Percentiles rank a stretch among this genome's conserved stretches.
phyloP scores from a whole-genome alignment of 2,329 filamentous ascomycete genomes.

The Domatiomyces globalis region DNA sequence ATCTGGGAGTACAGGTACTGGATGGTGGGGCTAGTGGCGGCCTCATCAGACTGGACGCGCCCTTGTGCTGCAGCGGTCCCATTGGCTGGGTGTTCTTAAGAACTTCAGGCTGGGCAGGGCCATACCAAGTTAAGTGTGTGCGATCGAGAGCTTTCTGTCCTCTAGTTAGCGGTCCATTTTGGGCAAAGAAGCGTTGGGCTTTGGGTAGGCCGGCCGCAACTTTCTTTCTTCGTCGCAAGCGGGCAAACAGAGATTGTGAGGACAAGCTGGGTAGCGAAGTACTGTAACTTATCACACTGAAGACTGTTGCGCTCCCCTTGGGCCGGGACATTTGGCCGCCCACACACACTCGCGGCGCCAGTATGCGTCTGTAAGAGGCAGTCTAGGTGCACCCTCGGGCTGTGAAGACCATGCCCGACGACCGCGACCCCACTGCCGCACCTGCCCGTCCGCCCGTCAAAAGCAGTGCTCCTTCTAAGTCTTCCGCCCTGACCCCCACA shows the following conservation, averaged over 20 bases:
- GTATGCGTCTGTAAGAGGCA: not conserved
- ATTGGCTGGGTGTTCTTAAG: not conserved
- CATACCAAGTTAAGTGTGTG: not conserved
- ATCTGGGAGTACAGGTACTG: too few species aligned
- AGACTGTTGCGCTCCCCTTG: not conserved
- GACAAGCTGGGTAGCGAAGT: not conserved
- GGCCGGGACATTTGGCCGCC: not conserved
- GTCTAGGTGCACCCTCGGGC: not conserved
- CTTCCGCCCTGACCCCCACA: not conserved
- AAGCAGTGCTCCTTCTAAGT: not conserved
- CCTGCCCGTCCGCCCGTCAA: not conserved
- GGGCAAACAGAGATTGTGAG: not conserved
- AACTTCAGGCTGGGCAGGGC: not conserved
- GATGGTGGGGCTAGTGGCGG: too few species aligned
- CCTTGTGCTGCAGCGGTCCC: not conserved
- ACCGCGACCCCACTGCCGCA: not conserved
- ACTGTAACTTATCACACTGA: not conserved
- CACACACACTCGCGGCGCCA: not conserved
- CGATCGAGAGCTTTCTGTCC: not conserved
- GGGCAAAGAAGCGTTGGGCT: not conserved
- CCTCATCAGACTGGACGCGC: too few species aligned
- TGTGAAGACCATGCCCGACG: not conserved
- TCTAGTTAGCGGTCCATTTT: not conserved
- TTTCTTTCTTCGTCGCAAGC: not conserved
- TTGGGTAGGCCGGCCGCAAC: not conserved